Evolutionary conservation across 805 yeast genomes (phyloP).

Genomic region (Schwanniomyces vanrijiae): DNA sequence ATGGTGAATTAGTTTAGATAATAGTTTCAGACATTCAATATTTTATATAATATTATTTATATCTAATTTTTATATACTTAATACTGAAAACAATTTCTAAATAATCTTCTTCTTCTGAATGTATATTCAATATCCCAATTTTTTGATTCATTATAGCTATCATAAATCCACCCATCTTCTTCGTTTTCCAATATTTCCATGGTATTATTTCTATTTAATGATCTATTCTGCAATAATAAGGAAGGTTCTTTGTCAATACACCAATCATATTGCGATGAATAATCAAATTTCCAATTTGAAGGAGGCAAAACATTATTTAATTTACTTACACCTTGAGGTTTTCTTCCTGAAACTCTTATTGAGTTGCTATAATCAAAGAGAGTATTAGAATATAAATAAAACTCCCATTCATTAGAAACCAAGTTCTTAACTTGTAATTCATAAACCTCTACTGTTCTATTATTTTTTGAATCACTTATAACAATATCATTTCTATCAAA

Average conservation of each 20-base stretch:
- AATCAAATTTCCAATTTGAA: conserved; percentile 67
- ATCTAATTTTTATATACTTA: conserved; percentile 19
- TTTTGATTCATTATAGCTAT: conserved; percentile 18
- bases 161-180: conserved; percentile 54
- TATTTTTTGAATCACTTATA: conserved; percentile 68
- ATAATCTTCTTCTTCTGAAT: conserved; percentile 59
- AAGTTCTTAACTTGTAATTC: conserved; percentile 71
- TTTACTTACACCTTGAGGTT: conserved; percentile 64
- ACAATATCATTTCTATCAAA: conserved; percentile 51
- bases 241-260: conserved; percentile 53
- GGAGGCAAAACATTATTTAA: conserved; percentile 67
- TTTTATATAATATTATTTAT: background rate
- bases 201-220: conserved; percentile 18
- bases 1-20: background rate
- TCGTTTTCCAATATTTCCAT: conserved; percentile 24
- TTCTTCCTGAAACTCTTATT: conserved; percentile 38
- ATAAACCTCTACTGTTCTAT: conserved; percentile 67
- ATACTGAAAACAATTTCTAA: conserved; percentile 52
- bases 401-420: conserved; percentile 61
- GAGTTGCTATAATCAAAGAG: conserved; percentile 54
- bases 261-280: conserved; percentile 59
- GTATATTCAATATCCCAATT: conserved; percentile 37
- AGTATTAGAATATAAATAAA: conserved; percentile 54
- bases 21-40: background rate
- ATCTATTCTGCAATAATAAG: conserved; percentile 53